These are phyloP conservation scores for Leptographium procerum DNA, from an alignment of 2,329 filamentous ascomycete genomes.

Conservation along the genomic window DNA sequence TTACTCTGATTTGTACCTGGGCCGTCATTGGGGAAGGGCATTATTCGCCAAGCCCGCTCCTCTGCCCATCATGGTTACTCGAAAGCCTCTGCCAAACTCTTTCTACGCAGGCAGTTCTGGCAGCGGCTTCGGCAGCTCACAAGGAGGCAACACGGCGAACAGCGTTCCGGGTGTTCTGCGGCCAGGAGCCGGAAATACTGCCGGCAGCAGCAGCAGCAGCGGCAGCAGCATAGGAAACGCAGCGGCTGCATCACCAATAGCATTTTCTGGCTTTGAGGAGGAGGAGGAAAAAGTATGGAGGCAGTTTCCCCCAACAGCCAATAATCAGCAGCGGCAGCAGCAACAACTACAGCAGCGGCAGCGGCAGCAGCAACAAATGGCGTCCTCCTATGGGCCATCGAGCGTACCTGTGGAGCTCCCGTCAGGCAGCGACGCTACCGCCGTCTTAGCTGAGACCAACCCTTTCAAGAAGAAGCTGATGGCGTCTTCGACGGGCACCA, in stretches of 20 bases:
- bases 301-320: constrained; percentile 5
- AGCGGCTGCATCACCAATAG: constrained; percentile 2
- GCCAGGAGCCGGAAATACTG: background rate
- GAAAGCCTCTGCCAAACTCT: constrained; percentile 24
- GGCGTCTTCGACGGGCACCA: background rate
- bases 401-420: background rate
- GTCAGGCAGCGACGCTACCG: constrained; percentile 4
- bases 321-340: background rate
- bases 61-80: constrained; percentile 27
- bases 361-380: constrained; percentile 17
- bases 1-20: too few relatives aligned
- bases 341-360: constrained; percentile 6
- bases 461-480: constrained; percentile 41
- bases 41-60: too few relatives aligned
- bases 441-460: constrained; percentile 30
- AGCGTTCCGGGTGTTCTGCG: background rate
- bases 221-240: constrained; percentile 5
- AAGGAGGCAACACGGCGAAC: background rate
- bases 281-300: constrained; percentile 26
- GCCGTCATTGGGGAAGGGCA: too few relatives aligned
- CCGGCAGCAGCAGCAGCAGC: background rate
- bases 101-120: background rate
- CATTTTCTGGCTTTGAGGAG: constrained; percentile 17
- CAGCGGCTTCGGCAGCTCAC: too few relatives aligned
- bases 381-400: background rate